Percentiles rank a stretch among this genome's conserved stretches.
Evolutionary conservation across 2,329 filamentous ascomycete species (phyloP).

Genomic region (Fusarium sp.): DNA sequence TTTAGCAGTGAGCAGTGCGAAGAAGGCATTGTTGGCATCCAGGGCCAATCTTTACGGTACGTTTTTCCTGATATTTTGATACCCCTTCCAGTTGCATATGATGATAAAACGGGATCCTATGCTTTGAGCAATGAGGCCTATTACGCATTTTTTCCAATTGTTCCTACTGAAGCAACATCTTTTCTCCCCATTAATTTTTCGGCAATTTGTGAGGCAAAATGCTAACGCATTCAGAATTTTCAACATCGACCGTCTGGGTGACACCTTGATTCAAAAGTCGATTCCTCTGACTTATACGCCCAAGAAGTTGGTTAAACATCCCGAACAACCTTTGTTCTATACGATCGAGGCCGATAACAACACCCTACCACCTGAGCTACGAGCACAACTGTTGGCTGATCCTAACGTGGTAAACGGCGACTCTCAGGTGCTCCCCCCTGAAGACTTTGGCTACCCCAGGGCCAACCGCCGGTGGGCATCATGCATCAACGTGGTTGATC

Average conservation of each 20-base stretch:
- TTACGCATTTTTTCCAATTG: conserved; percentile 81
- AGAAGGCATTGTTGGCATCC: conserved; percentile 94
- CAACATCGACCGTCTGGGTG: conserved; percentile 85
- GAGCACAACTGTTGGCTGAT: conserved; percentile 79
- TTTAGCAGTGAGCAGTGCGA: conserved; percentile 95
- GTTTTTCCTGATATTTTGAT: conserved; percentile 50
- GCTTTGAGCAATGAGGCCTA: conserved; percentile 67
- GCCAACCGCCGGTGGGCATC: conserved; percentile 92
- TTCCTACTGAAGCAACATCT: conserved; percentile 84
- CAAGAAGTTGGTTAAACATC: conserved; percentile 86
- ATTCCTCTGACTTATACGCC: conserved; percentile 92
- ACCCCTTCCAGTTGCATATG: conserved; percentile 65
- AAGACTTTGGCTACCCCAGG: conserved; percentile 90
- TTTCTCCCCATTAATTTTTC: conserved; percentile 25
- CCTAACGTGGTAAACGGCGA: conserved; percentile 79
- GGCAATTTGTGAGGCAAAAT: conserved; percentile 8
- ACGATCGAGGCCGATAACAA: conserved; percentile 95
- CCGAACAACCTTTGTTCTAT: conserved; percentile 90
- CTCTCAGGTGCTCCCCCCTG: conserved; percentile 75
- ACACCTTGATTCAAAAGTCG: conserved; percentile 87
- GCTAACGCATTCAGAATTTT: conserved; percentile 77
- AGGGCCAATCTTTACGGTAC: conserved; percentile 88
- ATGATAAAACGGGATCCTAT: conserved; percentile 70
- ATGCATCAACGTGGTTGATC: conserved; percentile 93
- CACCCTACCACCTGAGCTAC: conserved; percentile 83